phyloP scores from a whole-genome alignment of 805 yeast species.

The Grigorovia jiainica region DNA sequence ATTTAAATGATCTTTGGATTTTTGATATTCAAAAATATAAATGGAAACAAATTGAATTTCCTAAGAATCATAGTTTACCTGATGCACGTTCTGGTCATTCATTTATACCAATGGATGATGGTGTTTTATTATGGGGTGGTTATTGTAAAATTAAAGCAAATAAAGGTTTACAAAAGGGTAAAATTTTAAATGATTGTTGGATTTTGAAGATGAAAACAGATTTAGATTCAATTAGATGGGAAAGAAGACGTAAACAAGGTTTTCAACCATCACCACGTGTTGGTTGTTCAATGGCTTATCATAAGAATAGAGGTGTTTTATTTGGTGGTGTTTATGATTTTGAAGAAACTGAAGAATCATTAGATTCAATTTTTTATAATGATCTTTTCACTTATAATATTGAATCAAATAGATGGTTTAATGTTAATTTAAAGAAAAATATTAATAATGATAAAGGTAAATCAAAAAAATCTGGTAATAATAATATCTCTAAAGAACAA shows the following conservation, averaged over 20 bases:
- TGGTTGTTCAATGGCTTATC: conserved; percentile 85
- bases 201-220: conserved; percentile 77
- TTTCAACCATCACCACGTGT: conserved; percentile 87
- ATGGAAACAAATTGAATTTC: conserved; percentile 86
- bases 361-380: conserved; percentile 79
- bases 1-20: conserved; percentile 80
- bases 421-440: conserved; percentile 31
- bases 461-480: conserved; percentile 38
- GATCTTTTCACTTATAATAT: conserved; percentile 71
- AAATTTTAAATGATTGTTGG: conserved; percentile 83
- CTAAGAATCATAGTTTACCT: conserved; percentile 69
- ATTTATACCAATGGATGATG: conserved; percentile 63
- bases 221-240: conserved; percentile 66
- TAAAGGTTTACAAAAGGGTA: conserved; percentile 84
- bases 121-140: conserved; percentile 86
- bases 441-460: conserved; percentile 22
- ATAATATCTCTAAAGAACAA: conserved; percentile 38
- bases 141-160: conserved; percentile 68
- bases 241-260: conserved; percentile 81
- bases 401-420: conserved; percentile 84
- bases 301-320: conserved; percentile 75
- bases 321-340: conserved; percentile 95
- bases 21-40: conserved; percentile 83
- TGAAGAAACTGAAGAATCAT: conserved; percentile 89
- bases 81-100: conserved; percentile 94